A percentile compares a stretch with the other conserved stretches of the same genome.
phyloP scores from a whole-genome alignment of 257 asterid species.

The Nicotiana tomentosiformis region DNA sequence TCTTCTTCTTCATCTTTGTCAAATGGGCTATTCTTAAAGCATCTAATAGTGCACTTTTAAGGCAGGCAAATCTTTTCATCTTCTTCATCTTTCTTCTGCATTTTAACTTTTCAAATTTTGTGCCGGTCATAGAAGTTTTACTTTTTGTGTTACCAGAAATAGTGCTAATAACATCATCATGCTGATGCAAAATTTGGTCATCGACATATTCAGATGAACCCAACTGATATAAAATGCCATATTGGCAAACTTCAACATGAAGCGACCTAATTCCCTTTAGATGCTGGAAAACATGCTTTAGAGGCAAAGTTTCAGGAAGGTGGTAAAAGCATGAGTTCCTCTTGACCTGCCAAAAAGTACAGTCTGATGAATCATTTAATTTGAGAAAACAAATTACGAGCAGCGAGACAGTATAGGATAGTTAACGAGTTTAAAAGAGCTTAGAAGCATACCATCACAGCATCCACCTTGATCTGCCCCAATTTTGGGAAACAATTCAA shows the following conservation, averaged over 20 bases:
- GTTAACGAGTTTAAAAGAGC: background rate
- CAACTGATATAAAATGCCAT: background rate
- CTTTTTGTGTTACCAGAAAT: background rate
- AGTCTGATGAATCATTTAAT: background rate
- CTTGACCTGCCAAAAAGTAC: slow-evolving; percentile 40
- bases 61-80: background rate
- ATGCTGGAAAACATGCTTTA: slow-evolving; percentile 37
- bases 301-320: slow-evolving; percentile 50
- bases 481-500: slow-evolving; percentile 55
- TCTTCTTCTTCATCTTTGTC: background rate
- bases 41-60: background rate
- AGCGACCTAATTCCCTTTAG: slow-evolving; percentile 40
- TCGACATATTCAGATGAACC: slow-evolving; percentile 12
- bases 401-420: background rate
- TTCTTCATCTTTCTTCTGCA: background rate
- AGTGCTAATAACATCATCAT: background rate
- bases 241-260: slow-evolving; percentile 21
- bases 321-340: slow-evolving; percentile 33
- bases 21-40: background rate
- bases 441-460: slow-evolving; percentile 40
- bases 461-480: slow-evolving; percentile 37
- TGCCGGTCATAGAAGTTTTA: background rate
- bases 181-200: slow-evolving; percentile 6
- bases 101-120: background rate
- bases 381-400: background rate